A percentile compares a stretch with the other conserved stretches of the same genome.
phyloP scores from a whole-genome alignment of 768 basidiomycete species.

The Pholiota conissans region DNA sequence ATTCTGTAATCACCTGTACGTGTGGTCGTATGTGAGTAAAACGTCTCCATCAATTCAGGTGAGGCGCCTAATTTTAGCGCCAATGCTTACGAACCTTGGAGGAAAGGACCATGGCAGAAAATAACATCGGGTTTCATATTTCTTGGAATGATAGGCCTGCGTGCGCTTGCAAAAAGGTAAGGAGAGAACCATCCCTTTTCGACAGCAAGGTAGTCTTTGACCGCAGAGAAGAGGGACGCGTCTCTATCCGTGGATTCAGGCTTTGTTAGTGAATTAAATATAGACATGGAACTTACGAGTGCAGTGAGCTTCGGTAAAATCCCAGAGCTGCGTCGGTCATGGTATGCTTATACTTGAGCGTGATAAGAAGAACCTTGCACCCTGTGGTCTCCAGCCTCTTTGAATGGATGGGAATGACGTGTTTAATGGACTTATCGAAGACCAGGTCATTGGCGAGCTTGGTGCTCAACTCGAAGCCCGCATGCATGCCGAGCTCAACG shows the following conservation, averaged over 20 bases:
- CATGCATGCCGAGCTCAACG: constrained; percentile 55
- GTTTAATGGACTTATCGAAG: constrained; percentile 47
- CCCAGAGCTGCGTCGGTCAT: constrained; percentile 59
- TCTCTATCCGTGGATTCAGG: constrained; percentile 35
- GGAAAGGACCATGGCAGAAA: constrained; percentile 67
- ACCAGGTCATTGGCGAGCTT: constrained; percentile 55
- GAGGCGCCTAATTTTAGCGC: background rate
- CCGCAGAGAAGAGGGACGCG: constrained; percentile 54
- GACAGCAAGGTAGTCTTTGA: constrained; percentile 62
- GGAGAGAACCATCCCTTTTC: constrained; percentile 73
- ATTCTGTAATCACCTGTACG: constrained; percentile 63
- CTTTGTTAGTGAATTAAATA: background rate
- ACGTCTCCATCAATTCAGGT: background rate
- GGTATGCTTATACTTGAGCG: constrained; percentile 59
- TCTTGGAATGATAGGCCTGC: constrained; percentile 60
- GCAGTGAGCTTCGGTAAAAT: constrained; percentile 61
- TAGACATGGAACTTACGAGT: constrained; percentile 38
- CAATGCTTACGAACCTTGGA: constrained; percentile 38
- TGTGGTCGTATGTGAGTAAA: no score
- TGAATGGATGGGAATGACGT: constrained; percentile 51
- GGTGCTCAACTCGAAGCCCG: constrained; percentile 51
- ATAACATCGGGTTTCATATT: constrained; percentile 65
- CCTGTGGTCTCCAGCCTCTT: constrained; percentile 55
- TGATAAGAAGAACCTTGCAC: constrained; percentile 58
- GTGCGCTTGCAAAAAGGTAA: constrained; percentile 61